Evolutionary conservation across 176 grass and related monocot genomes (phyloP).

Genomic region (Zoysia pacifica): DNA sequence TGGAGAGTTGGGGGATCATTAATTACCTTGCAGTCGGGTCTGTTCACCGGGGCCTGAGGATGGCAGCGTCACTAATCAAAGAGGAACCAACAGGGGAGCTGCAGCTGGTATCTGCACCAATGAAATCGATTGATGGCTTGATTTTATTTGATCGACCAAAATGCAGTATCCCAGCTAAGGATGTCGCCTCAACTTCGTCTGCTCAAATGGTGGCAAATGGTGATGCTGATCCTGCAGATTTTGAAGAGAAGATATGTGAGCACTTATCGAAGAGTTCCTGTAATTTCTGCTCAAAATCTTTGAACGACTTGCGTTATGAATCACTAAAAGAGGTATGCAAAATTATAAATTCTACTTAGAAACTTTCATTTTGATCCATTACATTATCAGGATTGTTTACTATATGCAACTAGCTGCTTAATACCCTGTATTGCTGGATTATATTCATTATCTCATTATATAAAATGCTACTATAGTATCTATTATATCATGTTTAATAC

Average conservation of each 20-base stretch:
- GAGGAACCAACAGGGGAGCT: constrained; percentile 83
- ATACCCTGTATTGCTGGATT: neutral
- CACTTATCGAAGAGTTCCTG: constrained; percentile 65
- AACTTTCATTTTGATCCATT: neutral
- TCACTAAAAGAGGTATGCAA: constrained; percentile 88
- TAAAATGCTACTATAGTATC: constrained; percentile 28
- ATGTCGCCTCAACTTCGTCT: constrained; percentile 45
- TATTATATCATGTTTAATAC: constrained; percentile 20
- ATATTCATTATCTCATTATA: neutral
- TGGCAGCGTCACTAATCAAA: constrained; percentile 72
- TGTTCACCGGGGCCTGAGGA: constrained; percentile 69
- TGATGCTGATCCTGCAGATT: constrained; percentile 47
- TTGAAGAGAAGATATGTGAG: constrained; percentile 74
- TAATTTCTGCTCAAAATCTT: constrained; percentile 67
- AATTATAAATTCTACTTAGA: constrained; percentile 1
- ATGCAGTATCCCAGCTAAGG: constrained; percentile 64
- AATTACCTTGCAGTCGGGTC: constrained; percentile 86
- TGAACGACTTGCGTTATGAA: constrained; percentile 65
- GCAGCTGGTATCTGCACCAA: constrained; percentile 68
- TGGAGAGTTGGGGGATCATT: constrained; percentile 96
- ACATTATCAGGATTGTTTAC: neutral
- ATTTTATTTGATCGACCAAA: constrained; percentile 96
- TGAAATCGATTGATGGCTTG: constrained; percentile 96
- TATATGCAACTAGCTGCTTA: neutral
- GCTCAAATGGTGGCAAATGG: constrained; percentile 39